phyloP scores from a whole-genome alignment of 495 filamentous ascomycete genomes.

The Xylaria cubensis region DNA sequence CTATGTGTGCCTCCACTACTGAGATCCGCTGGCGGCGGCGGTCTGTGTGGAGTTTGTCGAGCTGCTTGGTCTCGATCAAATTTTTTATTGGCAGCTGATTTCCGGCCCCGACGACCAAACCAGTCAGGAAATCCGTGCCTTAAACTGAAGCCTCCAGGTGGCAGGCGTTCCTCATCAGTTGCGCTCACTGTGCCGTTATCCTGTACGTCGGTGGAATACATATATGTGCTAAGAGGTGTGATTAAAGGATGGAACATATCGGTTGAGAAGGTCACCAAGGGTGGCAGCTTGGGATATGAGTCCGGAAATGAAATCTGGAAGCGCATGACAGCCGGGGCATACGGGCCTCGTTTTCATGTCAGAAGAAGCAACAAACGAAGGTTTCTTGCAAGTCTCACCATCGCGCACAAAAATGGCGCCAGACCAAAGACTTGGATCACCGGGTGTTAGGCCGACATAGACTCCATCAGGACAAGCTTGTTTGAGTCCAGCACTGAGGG shows the following conservation, averaged over 20 bases:
- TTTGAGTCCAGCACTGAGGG: constrained; percentile 75
- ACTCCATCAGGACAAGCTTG: constrained; percentile 81
- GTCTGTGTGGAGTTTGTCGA: constrained; percentile 36
- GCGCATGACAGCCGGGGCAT: constrained; percentile 83
- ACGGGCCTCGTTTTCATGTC: constrained; percentile 68
- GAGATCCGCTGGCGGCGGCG: constrained; percentile 43
- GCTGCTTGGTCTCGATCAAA: constrained; percentile 36
- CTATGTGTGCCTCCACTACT: constrained; percentile 42
- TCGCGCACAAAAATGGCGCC: constrained; percentile 90
- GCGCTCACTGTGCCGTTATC: constrained; percentile 77
- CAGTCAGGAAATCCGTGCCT: constrained; percentile 89
- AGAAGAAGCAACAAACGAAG: constrained; percentile 15
- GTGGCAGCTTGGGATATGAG: constrained; percentile 78
- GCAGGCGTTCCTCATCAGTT: constrained; percentile 78
- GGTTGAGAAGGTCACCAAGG: constrained; percentile 83
- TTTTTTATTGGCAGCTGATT: constrained; percentile 30
- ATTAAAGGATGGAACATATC: constrained; percentile 96
- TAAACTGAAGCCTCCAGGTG: constrained; percentile 86
- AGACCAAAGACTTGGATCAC: constrained; percentile 80
- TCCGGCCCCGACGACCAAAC: constrained; percentile 63
- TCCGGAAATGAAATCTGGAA: constrained; percentile 89
- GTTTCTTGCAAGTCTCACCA: constrained; percentile 57
- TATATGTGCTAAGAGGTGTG: constrained; percentile 87
- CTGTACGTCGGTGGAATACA: constrained; percentile 77
- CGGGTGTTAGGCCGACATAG: constrained; percentile 83